Conservation (phyloP, 2,329 filamentous ascomycete genomes). For the Microdochium nivale region DNA sequence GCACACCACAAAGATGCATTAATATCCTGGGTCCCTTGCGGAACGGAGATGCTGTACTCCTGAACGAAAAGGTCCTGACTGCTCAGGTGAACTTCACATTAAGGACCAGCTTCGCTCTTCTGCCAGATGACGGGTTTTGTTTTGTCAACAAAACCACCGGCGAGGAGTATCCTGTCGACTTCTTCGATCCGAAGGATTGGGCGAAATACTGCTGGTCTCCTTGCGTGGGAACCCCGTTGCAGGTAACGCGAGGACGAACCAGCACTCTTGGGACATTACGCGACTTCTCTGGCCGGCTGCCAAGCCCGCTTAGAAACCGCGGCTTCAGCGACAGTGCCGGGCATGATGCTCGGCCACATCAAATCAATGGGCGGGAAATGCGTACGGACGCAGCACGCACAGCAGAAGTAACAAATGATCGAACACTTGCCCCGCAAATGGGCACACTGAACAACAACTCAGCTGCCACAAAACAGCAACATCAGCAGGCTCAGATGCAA, state of each 20-base stretch:
- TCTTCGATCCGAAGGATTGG: constrained; percentile 75
- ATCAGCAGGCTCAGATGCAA: constrained; percentile 4
- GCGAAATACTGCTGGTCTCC: constrained; percentile 70
- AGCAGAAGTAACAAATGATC: constrained; percentile 22
- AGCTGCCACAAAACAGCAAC: constrained; percentile 16
- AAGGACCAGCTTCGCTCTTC: constrained; percentile 73
- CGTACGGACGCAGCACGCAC: constrained; percentile 17
- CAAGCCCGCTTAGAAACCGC: constrained; percentile 33
- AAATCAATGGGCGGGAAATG: constrained; percentile 10
- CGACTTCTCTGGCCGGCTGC: constrained; percentile 32
- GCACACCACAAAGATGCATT: constrained; percentile 76
- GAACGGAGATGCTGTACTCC: constrained; percentile 84
- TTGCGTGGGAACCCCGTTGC: constrained; percentile 60
- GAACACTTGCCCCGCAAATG: constrained; percentile 38
- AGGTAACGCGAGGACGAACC: constrained; percentile 37
- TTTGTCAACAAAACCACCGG: constrained; percentile 78
- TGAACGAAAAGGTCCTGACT: constrained; percentile 83
- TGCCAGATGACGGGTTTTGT: constrained; percentile 80
- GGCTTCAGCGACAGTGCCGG: constrained; percentile 32
- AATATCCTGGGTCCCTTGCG: constrained; percentile 86
- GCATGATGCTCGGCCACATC: constrained; percentile 11
- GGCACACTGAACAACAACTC: constrained; percentile 20
- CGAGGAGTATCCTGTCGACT: constrained; percentile 74
- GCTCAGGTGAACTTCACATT: constrained; percentile 92
- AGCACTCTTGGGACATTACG: constrained; percentile 36